Evolutionary conservation across 1,139 yeast species (phyloP).

Genomic region (Blastobotrys petasosporus): DNA sequence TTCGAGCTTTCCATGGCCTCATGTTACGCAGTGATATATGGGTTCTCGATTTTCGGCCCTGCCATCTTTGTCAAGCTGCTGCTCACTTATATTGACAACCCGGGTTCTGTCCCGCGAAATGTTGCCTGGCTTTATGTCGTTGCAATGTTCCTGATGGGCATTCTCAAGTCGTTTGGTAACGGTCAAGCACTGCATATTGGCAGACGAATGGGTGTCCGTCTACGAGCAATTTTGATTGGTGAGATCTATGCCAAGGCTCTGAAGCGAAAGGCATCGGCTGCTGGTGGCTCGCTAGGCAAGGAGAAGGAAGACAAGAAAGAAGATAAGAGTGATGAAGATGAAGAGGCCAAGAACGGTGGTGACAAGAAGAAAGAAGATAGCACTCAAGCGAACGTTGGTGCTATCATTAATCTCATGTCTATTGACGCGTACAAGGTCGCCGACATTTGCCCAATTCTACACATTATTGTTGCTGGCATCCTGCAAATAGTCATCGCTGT

Average conservation of each 20-base stretch:
- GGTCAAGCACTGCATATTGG: constrained; percentile 90
- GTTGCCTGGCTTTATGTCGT: constrained; percentile 87
- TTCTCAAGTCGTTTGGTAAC: constrained; percentile 55
- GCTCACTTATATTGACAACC: constrained; percentile 78
- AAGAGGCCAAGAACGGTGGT: constrained; percentile 15
- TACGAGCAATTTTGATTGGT: constrained; percentile 83
- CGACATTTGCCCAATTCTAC: constrained; percentile 84
- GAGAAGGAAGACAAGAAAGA: constrained; percentile 19
- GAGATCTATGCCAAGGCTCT: constrained; percentile 90
- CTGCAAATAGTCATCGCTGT: constrained; percentile 67
- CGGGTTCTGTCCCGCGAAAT: constrained; percentile 50
- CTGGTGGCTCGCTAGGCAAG: constrained; percentile 23
- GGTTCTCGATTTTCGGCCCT: constrained; percentile 67
- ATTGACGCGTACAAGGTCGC: constrained; percentile 91
- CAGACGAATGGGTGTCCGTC: constrained; percentile 83
- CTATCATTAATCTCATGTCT: constrained; percentile 90
- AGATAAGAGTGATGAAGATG: constrained; percentile 21
- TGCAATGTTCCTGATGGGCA: constrained; percentile 60
- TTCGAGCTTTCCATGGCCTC: constrained; percentile 58
- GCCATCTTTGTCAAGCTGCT: constrained; percentile 69
- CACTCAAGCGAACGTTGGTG: constrained; percentile 73
- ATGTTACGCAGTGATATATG: constrained; percentile 62
- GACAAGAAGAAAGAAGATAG: constrained; percentile 28
- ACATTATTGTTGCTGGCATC: constrained; percentile 67
- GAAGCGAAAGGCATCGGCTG: constrained; percentile 63